These are phyloP conservation scores for Zygosaccharomyces lentus DNA, from an alignment of 805 yeast genomes.

Conservation along the genomic window DNA sequence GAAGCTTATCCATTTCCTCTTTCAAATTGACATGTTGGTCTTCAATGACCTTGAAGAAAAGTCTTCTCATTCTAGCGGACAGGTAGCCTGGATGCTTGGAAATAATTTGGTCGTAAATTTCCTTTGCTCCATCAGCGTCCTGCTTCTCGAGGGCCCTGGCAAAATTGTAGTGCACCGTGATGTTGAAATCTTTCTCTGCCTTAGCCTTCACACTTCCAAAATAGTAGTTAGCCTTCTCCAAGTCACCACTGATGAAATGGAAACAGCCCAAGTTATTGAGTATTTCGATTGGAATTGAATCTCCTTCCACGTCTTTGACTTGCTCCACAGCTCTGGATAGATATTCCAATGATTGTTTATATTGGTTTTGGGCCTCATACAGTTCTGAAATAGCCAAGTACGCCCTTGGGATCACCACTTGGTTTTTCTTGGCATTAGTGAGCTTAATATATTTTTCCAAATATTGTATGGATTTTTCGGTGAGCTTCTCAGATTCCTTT, in stretches of 20 bases:
- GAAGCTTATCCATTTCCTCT: conserved; percentile 41
- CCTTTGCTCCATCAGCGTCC: conserved; percentile 26
- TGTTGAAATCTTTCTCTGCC: conserved; percentile 30
- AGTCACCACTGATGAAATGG: conserved; percentile 60
- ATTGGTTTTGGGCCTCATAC: conserved; percentile 58
- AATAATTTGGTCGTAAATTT: conserved; percentile 52
- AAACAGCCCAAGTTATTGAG: conserved; percentile 83
- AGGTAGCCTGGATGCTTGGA: conserved; percentile 61
- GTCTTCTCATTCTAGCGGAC: conserved; percentile 67
- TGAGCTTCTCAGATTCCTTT: conserved; percentile 20
- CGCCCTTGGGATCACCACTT: conserved; percentile 60
- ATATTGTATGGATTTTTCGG: conserved; percentile 52
- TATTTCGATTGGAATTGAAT: conserved; percentile 49
- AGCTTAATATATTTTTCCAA: conserved; percentile 69
- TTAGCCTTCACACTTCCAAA: conserved; percentile 45
- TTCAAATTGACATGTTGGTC: conserved; percentile 29
- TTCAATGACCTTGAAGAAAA: conserved; percentile 55
- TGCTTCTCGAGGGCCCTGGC: conserved; percentile 68
- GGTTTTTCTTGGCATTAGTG: conserved; percentile 50
- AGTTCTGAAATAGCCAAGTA: conserved; percentile 63
- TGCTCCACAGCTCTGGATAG: conserved; percentile 58
- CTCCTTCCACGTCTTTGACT: conserved; percentile 34
- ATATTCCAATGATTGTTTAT: conserved; percentile 61
- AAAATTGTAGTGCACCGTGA: conserved; percentile 61
- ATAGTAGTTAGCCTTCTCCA: conserved; percentile 50